These are phyloP conservation scores for Tuber borchii DNA, from an alignment of 495 filamentous ascomycete species.

Conservation along the genomic window DNA sequence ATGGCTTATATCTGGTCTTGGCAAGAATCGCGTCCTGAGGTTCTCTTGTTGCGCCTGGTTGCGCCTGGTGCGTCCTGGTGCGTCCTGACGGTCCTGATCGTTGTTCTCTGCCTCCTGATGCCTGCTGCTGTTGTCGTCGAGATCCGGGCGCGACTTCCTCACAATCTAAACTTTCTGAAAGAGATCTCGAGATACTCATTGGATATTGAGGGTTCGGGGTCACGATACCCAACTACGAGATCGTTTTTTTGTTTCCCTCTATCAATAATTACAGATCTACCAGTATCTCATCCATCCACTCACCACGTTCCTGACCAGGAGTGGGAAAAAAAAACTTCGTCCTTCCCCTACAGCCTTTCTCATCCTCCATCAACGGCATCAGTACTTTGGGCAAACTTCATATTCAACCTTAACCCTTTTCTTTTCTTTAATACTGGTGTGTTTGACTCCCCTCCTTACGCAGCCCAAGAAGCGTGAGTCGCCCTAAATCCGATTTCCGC, in stretches of 20 bases:
- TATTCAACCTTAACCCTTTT: neutral
- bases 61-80: neutral
- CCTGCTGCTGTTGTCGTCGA: slow-evolving; percentile 7
- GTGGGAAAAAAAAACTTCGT: neutral
- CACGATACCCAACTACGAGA: neutral
- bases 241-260: neutral
- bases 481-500: neutral
- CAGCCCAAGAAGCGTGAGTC: neutral
- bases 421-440: neutral
- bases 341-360: neutral
- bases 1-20: neutral
- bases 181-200: neutral
- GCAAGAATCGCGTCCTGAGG: neutral
- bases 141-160: neutral
- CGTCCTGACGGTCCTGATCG: neutral
- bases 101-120: neutral
- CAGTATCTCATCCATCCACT: neutral
- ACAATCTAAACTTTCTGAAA: neutral
- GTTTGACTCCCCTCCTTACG: neutral
- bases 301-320: neutral
- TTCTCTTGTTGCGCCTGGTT: neutral
- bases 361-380: neutral
- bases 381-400: neutral
- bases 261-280: neutral
- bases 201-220: neutral